Evolutionary conservation across 139 green algal species (phyloP).

Genomic region (Volvox africanus): DNA sequence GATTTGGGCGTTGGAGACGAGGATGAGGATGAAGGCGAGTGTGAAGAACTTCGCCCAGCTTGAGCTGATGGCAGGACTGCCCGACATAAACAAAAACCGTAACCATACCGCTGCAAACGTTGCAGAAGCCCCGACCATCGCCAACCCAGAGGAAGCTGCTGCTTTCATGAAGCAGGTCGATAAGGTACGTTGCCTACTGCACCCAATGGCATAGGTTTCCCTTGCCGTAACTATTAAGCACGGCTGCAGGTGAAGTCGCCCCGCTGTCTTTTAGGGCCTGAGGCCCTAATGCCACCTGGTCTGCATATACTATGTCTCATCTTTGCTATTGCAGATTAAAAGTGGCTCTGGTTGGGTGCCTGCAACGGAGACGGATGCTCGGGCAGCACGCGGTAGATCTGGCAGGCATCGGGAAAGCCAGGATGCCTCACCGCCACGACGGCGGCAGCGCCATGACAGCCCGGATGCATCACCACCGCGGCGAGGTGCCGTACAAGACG

Average conservation of each 20-base stretch:
- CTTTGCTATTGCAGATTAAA: constrained; percentile 52
- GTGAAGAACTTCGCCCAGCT: no score
- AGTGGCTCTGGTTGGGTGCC: constrained; percentile 43
- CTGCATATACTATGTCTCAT: neutral
- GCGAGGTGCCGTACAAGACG: constrained; percentile 45
- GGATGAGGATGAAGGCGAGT: constrained; percentile 56
- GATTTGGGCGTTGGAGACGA: constrained; percentile 41
- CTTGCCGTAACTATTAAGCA: neutral
- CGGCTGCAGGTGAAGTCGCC: neutral
- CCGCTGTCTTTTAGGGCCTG: neutral
- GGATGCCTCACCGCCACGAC: constrained; percentile 54
- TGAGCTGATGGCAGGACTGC: no score
- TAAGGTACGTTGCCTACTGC: constrained; percentile 50
- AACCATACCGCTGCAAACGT: neutral
- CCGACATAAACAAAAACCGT: neutral
- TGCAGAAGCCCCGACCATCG: constrained; percentile 74
- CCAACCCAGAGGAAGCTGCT: constrained; percentile 78
- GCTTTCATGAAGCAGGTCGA: constrained; percentile 58
- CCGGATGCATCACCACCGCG: constrained; percentile 57
- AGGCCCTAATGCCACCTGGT: neutral
- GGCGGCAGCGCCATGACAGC: constrained; percentile 48
- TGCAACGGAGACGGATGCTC: neutral
- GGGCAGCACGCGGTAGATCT: neutral
- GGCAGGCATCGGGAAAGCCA: constrained; percentile 52
- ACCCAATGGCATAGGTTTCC: no score